These are phyloP conservation scores for Coniella vitis DNA, from an alignment of 2,329 filamentous ascomycete genomes.

Conservation along the genomic window DNA sequence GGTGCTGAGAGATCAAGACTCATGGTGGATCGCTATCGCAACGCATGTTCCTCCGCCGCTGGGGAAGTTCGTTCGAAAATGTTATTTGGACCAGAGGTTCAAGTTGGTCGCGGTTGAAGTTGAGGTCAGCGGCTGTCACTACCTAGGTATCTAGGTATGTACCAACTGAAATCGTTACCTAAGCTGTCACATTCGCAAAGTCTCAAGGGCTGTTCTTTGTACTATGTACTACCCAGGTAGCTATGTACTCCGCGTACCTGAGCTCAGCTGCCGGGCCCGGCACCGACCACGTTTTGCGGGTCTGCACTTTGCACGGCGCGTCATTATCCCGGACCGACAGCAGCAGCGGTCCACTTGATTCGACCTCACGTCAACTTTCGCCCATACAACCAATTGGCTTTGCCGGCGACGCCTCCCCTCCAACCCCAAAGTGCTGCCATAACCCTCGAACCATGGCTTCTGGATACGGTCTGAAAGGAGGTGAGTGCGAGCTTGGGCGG, in stretches of 20 bases:
- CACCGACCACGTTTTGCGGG: background rate
- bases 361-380: constrained; percentile 12
- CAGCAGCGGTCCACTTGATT: background rate
- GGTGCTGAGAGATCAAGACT: constrained; percentile 49
- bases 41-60: constrained; percentile 10
- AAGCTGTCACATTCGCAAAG: constrained; percentile 1
- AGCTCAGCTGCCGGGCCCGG: background rate
- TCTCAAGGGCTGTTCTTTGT: too few species aligned
- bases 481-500: constrained; percentile 27
- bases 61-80: background rate
- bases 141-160: too few species aligned
- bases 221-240: too few species aligned
- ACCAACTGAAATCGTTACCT: constrained; percentile 1
- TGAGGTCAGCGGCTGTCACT: background rate
- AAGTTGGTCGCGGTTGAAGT: background rate
- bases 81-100: background rate
- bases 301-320: background rate
- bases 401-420: constrained; percentile 2
- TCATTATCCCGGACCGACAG: constrained; percentile 1
- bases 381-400: constrained; percentile 7
- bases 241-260: too few species aligned
- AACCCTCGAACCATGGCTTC: constrained; percentile 16
- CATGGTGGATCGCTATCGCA: constrained; percentile 27
- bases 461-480: constrained; percentile 29
- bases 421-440: constrained; percentile 2